phyloP scores from a whole-genome alignment of 306 rosid genomes.

The Aeschynomene evenia region DNA sequence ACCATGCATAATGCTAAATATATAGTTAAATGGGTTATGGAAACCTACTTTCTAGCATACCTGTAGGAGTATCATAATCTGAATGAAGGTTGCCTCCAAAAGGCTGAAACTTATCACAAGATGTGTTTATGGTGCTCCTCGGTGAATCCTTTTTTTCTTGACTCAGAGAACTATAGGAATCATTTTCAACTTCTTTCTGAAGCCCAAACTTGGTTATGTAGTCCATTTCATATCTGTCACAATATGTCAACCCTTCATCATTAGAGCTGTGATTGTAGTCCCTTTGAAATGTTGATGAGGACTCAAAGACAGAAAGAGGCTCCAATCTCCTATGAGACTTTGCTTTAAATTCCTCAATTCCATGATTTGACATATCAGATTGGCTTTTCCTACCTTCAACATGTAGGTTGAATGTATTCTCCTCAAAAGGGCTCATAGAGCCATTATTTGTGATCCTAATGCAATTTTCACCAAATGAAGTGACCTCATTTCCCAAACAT shows the following conservation, averaged over 20 bases:
- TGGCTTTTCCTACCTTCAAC: conserved; percentile 28
- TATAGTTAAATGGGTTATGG: too few species aligned
- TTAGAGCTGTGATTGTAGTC: not conserved
- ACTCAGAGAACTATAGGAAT: conserved; percentile 29
- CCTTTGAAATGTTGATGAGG: conserved; percentile 30
- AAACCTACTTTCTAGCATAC: conserved; percentile 47
- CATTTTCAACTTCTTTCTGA: conserved; percentile 34
- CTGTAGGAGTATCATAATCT: conserved; percentile 40
- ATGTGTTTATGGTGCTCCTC: conserved; percentile 20
- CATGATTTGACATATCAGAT: conserved; percentile 31
- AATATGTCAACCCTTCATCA: conserved; percentile 22
- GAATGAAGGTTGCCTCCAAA: conserved; percentile 13
- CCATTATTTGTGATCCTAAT: conserved; percentile 18
- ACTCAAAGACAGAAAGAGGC: conserved; percentile 42
- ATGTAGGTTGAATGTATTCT: conserved; percentile 32
- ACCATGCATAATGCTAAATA: too few species aligned
- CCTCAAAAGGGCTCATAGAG: conserved; percentile 19
- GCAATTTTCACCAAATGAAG: conserved; percentile 42
- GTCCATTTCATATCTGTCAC: conserved; percentile 28
- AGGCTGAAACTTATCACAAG: conserved; percentile 20
- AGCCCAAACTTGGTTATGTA: conserved; percentile 38
- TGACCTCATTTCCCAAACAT: conserved; percentile 36
- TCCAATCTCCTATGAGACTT: conserved; percentile 32
- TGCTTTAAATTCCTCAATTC: conserved; percentile 31
- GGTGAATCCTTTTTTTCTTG: conserved; percentile 33